These are phyloP conservation scores for Penicillium lagena DNA, from an alignment of 495 filamentous ascomycete species.

Conservation along the genomic window DNA sequence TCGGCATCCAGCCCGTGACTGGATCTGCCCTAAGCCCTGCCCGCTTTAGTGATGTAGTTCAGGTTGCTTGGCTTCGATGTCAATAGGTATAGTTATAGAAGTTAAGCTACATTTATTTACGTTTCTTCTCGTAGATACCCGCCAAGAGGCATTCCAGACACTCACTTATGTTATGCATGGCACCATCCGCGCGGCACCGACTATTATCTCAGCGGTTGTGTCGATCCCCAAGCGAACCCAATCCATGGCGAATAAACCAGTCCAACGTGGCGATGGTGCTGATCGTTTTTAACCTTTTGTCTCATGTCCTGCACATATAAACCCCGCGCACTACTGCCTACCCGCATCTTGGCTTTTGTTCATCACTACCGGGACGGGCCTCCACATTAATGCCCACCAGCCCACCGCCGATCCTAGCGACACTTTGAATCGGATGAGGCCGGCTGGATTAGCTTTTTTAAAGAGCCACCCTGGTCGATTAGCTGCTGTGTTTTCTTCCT, in stretches of 20 bases:
- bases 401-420: not conserved
- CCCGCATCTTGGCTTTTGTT: too few relatives aligned
- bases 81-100: too few relatives aligned
- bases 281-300: constrained; percentile 1
- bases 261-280: too few relatives aligned
- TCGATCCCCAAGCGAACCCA: constrained; percentile 6
- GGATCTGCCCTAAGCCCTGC: constrained; percentile 14
- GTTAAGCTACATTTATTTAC: too few relatives aligned
- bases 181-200: too few relatives aligned
- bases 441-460: too few relatives aligned
- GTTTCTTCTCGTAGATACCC: too few relatives aligned
- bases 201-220: not conserved
- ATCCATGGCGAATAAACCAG: too few relatives aligned
- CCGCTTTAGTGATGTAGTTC: not conserved
- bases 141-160: too few relatives aligned
- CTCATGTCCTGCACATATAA: not conserved
- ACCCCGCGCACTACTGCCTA: constrained; percentile 1
- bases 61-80: too few relatives aligned
- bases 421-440: not conserved
- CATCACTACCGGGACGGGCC: not conserved
- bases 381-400: constrained; percentile 3
- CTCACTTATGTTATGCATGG: not conserved
- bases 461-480: too few relatives aligned
- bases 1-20: constrained; percentile 1
- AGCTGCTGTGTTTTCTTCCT: too few relatives aligned